Evolutionary conservation across 345 rosid species (phyloP).

Genomic region (Acer saccharum): DNA sequence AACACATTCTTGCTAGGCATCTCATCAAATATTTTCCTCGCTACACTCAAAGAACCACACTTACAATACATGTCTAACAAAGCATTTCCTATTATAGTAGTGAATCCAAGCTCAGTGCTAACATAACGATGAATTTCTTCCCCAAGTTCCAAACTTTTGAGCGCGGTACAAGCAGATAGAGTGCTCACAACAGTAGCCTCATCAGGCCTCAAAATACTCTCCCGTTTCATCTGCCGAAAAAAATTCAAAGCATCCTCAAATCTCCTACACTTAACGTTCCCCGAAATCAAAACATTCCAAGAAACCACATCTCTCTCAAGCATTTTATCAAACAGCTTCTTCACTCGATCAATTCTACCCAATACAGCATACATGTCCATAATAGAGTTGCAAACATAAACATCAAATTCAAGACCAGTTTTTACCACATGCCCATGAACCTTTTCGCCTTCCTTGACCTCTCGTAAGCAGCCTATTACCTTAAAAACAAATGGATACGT

Average conservation of each 20-base stretch:
- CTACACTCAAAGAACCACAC: slow-evolving; percentile 1
- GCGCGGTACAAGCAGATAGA: neutral
- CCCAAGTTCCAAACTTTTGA: slow-evolving; percentile 1
- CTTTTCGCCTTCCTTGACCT: neutral
- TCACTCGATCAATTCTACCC: neutral
- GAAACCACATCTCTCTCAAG: slow-evolving; percentile 5
- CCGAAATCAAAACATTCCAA: neutral
- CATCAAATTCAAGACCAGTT: slow-evolving; percentile 3
- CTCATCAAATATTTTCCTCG: slow-evolving; percentile 2
- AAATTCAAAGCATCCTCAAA: neutral
- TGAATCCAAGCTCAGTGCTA: neutral
- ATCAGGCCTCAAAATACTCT: neutral
- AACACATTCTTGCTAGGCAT: neutral
- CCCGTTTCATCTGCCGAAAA: neutral
- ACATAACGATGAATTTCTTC: neutral
- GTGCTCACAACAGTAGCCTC: slow-evolving; percentile 2
- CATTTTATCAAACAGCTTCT: neutral
- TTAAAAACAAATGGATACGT: neutral
- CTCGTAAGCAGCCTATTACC: neutral
- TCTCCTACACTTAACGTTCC: neutral
- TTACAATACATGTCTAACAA: neutral
- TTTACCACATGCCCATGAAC: slow-evolving; percentile 4
- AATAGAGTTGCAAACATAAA: neutral
- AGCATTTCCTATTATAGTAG: neutral
- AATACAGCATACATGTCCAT: neutral